Evolutionary conservation across 2,329 filamentous ascomycete genomes (phyloP), one percentile per base, ranked within the genome.

Genomic region (Pseudopyrenochaeta lycopersici): DNA sequence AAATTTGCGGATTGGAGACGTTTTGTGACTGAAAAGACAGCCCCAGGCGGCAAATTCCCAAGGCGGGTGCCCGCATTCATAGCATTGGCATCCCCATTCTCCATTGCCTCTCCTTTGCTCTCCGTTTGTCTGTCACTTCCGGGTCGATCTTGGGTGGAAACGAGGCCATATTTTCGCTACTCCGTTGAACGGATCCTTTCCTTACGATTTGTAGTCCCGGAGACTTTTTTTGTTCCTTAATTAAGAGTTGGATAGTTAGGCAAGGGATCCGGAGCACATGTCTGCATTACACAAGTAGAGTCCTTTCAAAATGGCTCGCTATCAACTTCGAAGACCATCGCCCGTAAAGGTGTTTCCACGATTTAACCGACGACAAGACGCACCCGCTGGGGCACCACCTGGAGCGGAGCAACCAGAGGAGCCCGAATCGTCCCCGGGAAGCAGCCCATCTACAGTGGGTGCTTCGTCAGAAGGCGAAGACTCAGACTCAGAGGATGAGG

Each of bases 121-220:
- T 50, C 50, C 54, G 58, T 52, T 51, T 63, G 50, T 58, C 57
- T 61, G 58, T 50, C 56, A 55, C 49, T 54, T 58, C 9, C 36
- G 21, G 17, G 53, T 47, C 23, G 23, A 27, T 27, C 23, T 50
- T 51, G 30, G 41, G 40, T 49, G 42, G 43, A 62, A 54, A 56
- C 59, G 55, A 67, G 60, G 53, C 55, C 52, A 58, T 63, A 57
- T 46, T 56, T 63, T 56, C 49, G 43, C 31, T 38, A 21, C 46
- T 67, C 71, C 67, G 68, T 72, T 71, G 70, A 73, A 46, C 69
- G 70, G 68, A 61, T 64, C 50, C 48, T 55, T 54, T 59, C 30
- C 54, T 49, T 69, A 64, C 46, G 21, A 51, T 66, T 66, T 50
- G 29, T 61, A 46, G 66, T 72, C 70, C 68, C 66, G 66, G 66